phyloP scores from a whole-genome alignment of 169 alveolate genomes.

The Eimeria praecox region DNA sequence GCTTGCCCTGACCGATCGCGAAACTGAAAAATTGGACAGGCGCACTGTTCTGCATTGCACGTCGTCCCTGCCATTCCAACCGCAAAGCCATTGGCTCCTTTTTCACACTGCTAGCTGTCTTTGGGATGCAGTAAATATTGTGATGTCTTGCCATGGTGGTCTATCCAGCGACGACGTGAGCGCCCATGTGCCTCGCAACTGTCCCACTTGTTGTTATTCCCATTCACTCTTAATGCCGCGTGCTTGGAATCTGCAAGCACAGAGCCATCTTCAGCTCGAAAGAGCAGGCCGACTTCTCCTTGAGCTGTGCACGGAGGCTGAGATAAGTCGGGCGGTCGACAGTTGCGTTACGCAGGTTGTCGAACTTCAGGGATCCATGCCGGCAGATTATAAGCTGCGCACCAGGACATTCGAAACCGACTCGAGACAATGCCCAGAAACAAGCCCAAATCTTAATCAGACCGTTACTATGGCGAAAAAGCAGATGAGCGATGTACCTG shows the following conservation, averaged over 20 bases:
- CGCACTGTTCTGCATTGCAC: not conserved
- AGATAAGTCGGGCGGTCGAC: slow-evolving; percentile 18
- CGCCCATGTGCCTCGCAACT: not conserved
- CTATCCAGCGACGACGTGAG: not conserved
- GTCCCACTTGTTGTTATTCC: not conserved
- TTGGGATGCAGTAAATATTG: slow-evolving; percentile 1
- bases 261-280: slow-evolving; percentile 26
- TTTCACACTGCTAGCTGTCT: slow-evolving; percentile 54
- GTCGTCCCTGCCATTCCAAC: slow-evolving; percentile 25
- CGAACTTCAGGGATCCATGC: not conserved
- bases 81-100: slow-evolving; percentile 51
- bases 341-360: slow-evolving; percentile 61
- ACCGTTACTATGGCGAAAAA: not conserved
- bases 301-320: slow-evolving; percentile 1
- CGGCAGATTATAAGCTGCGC: not conserved
- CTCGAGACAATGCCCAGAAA: not conserved
- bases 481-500: not conserved
- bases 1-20: not conserved
- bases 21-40: not conserved
- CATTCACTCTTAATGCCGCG: slow-evolving; percentile 32
- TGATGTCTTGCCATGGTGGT: not conserved
- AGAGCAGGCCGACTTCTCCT: not conserved
- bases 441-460: not conserved
- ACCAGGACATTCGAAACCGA: not conserved
- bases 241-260: not conserved